Base-by-base conservation (phyloP, 495 filamentous ascomycete species). In the Lepidopterella palustris region DNA sequence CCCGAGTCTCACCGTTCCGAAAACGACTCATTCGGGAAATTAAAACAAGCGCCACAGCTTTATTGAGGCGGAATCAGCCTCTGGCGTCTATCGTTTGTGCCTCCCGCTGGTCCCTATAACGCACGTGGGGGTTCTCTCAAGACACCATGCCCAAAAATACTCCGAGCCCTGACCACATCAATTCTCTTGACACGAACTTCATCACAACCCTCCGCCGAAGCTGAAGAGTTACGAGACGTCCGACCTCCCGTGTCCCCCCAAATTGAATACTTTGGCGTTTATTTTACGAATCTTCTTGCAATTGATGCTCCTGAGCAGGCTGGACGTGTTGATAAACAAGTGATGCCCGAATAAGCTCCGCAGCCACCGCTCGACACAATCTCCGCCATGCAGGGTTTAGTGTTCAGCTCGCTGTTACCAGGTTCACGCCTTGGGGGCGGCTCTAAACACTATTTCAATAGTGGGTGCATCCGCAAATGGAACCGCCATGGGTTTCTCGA, bases 401-500 rank as follows among this genome's bases (percentile, higher is more conserved):
- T 13, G 35, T 50, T 50, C 47, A 50, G 47, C 47, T 50, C 21
- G 5, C 20, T 24, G 18, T 27, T 21, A 20, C 26, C 1, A 21
- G 15, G n/a, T 25, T 29, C 20, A 63, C 10, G 8, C 25, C 32
- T 32, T 60, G 5, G 62, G 18, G 9, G n/a, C 59, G 13, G 53
- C 40, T 18, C 66, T 47, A 6, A 60, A 23, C 5, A n/a, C n/a
- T n/a, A 83, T 71, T 63, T 84, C 80, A 4, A 85, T 78, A 9
- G 72, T 61, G 0, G 83, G 79, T 20, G 78, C 79, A 60, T 84
- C 83, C 2, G 83, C 82, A 58, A 80, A 72, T 2, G 78, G 76
- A 11, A 84, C 76, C 0, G 82, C 82, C 6, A 77, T 78, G 18
- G 82, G 84, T 67, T 85, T 84, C 67, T 80, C 79, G 25, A 87